These are phyloP conservation scores for Aspergillus terreus DNA, from an alignment of 2,329 filamentous ascomycete genomes.

Conservation along the genomic window DNA sequence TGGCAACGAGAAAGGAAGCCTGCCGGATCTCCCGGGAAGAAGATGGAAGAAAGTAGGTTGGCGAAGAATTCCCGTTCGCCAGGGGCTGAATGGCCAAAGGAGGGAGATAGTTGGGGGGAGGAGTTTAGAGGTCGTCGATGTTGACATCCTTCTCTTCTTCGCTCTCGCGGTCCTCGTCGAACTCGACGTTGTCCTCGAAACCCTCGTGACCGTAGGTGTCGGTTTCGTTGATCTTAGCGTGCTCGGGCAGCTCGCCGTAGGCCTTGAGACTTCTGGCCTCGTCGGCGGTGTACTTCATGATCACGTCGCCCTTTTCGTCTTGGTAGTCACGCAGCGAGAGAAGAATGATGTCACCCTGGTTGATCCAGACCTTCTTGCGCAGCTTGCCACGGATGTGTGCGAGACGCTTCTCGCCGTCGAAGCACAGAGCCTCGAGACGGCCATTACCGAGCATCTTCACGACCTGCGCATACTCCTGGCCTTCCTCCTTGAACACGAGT, in stretches of 20 bases:
- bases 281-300: slow-evolving; percentile 93
- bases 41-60: slow-evolving; percentile 8
- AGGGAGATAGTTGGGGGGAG: slow-evolving; percentile 17
- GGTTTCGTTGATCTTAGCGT: slow-evolving; percentile 99
- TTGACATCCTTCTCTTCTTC: slow-evolving; percentile 77
- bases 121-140: slow-evolving; percentile 84
- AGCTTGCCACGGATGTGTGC: slow-evolving; percentile 92
- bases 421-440: slow-evolving; percentile 88
- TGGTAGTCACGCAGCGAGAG: slow-evolving; percentile 88
- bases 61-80: slow-evolving; percentile 24
- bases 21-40: slow-evolving; percentile 5
- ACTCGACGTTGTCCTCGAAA: slow-evolving; percentile 97
- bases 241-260: slow-evolving; percentile 95
- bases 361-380: slow-evolving; percentile 99
- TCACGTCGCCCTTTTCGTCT: slow-evolving; percentile 89
- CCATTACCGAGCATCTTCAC: slow-evolving; percentile 96
- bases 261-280: slow-evolving; percentile 94
- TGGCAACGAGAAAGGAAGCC: slow-evolving; percentile 4
- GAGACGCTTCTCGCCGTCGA: slow-evolving; percentile 84
- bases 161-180: slow-evolving; percentile 82
- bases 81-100: slow-evolving; percentile 27
- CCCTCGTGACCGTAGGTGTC: slow-evolving; percentile 86
- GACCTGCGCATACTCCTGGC: slow-evolving; percentile 86
- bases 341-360: slow-evolving; percentile 92
- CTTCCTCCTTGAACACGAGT: slow-evolving; percentile 97